A percentile compares a stretch with the other conserved stretches of the same genome.
These are phyloP conservation scores for Mesotaenium endlicherianum DNA, from an alignment of 139 green algal species.

Conservation along the genomic window DNA sequence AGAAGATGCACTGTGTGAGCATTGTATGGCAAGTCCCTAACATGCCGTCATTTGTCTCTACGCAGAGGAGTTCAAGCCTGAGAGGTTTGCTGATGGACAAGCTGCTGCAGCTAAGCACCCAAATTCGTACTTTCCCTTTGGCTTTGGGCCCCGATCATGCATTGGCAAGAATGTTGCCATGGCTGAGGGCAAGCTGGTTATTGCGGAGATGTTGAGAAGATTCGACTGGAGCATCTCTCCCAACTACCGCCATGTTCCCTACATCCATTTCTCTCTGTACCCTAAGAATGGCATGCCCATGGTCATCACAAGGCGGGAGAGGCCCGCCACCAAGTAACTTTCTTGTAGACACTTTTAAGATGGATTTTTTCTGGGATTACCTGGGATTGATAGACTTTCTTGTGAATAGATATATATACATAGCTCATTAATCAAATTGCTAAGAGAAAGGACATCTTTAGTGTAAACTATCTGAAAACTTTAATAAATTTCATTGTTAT, in stretches of 20 bases:
- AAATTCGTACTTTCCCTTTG: slow-evolving; percentile 87
- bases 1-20: slow-evolving; percentile 85
- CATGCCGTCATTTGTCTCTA: too few species aligned
- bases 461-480: too few species aligned
- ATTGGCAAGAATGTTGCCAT: slow-evolving; percentile 96
- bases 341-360: too few species aligned
- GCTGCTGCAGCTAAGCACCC: slow-evolving; percentile 49
- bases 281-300: slow-evolving; percentile 14
- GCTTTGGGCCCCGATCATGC: slow-evolving; percentile 87
- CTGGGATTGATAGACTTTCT: too few species aligned
- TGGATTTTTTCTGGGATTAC: too few species aligned
- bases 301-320: too few species aligned
- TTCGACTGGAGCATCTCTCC: slow-evolving; percentile 73
- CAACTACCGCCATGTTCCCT: background rate
- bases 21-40: too few species aligned
- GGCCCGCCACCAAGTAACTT: too few species aligned
- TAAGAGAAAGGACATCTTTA: too few species aligned
- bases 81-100: slow-evolving; percentile 85
- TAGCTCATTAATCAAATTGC: too few species aligned
- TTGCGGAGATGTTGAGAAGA: slow-evolving; percentile 77
- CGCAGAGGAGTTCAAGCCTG: slow-evolving; percentile 81
- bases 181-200: slow-evolving; percentile 74
- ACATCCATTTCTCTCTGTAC: background rate
- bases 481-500: too few species aligned
- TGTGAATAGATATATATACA: too few species aligned